phyloP scores from a whole-genome alignment of 31 red algal species.

The Asparagopsis taxiformis region DNA sequence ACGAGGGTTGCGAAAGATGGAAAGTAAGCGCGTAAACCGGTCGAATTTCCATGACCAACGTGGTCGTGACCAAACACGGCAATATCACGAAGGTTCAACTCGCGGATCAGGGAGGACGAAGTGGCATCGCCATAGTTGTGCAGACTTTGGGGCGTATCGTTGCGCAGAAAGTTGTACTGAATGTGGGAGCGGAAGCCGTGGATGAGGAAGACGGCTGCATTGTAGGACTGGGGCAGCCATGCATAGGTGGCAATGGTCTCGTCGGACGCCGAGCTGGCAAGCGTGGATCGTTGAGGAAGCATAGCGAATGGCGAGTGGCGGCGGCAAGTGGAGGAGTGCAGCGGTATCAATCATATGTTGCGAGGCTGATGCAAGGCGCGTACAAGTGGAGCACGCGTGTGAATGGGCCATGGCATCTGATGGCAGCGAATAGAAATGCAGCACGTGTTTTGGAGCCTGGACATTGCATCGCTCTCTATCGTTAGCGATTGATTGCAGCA shows the following conservation, averaged over 20 bases:
- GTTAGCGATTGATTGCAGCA: too few species aligned
- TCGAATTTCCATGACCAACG: conserved; percentile 69
- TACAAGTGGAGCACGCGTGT: too few species aligned
- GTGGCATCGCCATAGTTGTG: neutral
- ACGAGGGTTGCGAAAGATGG: conserved; percentile 57
- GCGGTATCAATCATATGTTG: too few species aligned
- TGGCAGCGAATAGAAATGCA: neutral
- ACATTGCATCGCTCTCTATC: too few species aligned
- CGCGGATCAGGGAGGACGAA: neutral
- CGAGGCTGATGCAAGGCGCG: too few species aligned
- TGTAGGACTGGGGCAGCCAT: neutral
- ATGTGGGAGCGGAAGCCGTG: neutral
- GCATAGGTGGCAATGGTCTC: neutral
- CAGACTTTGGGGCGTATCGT: neutral
- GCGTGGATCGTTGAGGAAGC: neutral
- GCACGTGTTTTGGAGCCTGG: conserved; percentile 1
- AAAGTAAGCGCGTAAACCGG: conserved; percentile 70
- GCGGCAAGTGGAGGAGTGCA: too few species aligned
- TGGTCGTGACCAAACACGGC: conserved; percentile 87
- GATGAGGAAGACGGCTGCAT: neutral
- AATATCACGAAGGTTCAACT: neutral
- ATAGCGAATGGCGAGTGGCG: neutral
- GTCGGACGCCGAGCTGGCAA: neutral
- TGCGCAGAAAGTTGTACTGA: neutral
- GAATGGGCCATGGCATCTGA: too few species aligned